These are phyloP conservation scores for Picocystis sp. DNA, from an alignment of 163 green algal species.

Conservation along the genomic window DNA sequence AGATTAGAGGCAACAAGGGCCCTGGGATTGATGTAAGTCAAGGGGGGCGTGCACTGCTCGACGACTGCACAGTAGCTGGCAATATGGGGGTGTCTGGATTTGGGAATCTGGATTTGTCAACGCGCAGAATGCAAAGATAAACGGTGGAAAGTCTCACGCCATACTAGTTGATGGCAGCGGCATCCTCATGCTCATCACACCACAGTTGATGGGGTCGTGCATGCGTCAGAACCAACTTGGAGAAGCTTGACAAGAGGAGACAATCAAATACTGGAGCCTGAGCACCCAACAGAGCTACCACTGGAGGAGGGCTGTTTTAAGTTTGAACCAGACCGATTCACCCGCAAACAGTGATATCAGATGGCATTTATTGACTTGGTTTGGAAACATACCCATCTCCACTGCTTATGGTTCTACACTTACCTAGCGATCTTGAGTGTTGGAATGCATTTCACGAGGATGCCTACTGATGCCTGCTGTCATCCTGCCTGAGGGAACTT, in stretches of 20 bases:
- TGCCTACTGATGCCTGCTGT: no score
- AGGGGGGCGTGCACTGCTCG: conserved; percentile 1
- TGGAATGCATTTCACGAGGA: no score
- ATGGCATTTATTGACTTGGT: no score
- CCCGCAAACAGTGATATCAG: conserved; percentile 21
- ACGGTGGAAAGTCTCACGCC: conserved; percentile 22
- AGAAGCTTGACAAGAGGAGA: conserved; percentile 8
- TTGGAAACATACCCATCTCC: no score
- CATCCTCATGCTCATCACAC: not conserved
- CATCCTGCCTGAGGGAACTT: no score
- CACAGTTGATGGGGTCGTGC: conserved; percentile 5
- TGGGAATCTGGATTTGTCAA: conserved; percentile 23
- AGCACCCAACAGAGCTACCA: conserved; percentile 14
- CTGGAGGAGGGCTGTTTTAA: conserved; percentile 23
- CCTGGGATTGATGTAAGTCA: conserved; percentile 34
- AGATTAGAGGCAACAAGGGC: conserved; percentile 29
- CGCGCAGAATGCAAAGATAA: conserved; percentile 7
- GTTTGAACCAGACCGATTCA: conserved; percentile 26
- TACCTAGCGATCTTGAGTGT: no score
- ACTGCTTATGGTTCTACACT: no score
- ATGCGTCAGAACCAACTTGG: not conserved
- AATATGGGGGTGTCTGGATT: conserved; percentile 37
- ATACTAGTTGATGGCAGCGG: conserved; percentile 21
- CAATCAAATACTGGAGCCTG: conserved; percentile 13
- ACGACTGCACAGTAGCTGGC: conserved; percentile 4